Evolutionary conservation across 176 grass and related monocot species (phyloP).

Genomic region (Avena insularis): DNA sequence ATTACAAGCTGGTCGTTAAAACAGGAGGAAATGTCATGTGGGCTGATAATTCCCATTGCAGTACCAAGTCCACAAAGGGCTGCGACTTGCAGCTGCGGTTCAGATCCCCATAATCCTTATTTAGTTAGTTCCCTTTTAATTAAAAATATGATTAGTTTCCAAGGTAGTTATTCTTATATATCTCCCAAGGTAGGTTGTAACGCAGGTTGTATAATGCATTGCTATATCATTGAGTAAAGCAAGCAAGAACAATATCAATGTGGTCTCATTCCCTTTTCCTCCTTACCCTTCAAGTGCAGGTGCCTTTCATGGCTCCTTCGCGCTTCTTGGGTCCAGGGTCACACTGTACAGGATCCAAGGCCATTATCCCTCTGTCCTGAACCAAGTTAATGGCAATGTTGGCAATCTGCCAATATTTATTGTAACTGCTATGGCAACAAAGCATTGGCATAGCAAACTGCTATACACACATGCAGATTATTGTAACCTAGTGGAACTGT

Average conservation of each 20-base stretch:
- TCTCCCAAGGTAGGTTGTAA: not conserved
- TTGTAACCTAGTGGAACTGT: not conserved
- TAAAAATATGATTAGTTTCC: not conserved
- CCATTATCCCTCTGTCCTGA: not conserved
- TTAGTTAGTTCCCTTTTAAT: not conserved
- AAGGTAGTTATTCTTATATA: not conserved
- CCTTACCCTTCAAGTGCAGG: not conserved
- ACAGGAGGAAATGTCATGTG: not conserved
- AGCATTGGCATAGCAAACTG: not conserved
- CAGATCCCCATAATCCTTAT: not conserved
- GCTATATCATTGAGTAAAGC: not conserved
- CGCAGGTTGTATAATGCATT: not conserved
- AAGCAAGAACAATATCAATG: not conserved
- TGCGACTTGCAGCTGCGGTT: not conserved
- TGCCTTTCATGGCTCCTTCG: not conserved
- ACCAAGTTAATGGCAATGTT: constrained; percentile 4
- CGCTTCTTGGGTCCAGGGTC: not conserved
- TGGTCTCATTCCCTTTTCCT: not conserved
- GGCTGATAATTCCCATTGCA: not conserved
- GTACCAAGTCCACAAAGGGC: not conserved
- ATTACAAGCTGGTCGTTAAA: not conserved
- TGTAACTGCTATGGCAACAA: constrained; percentile 17
- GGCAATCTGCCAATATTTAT: not conserved
- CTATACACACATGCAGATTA: not conserved
- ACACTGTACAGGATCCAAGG: not conserved